Base-by-base conservation (phyloP, 106 monocot species). In the Posidonia australis region DNA sequence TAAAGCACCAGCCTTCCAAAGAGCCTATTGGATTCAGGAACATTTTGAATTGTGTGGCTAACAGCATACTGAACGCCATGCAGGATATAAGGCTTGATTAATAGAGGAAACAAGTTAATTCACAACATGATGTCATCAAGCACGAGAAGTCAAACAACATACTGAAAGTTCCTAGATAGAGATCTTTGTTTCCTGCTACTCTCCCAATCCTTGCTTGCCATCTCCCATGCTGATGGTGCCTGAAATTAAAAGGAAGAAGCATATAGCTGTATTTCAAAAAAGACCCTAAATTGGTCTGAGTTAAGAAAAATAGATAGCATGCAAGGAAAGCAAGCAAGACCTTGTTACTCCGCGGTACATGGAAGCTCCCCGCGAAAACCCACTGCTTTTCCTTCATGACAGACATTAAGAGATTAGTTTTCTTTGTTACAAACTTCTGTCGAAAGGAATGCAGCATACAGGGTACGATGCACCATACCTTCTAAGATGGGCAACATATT, bases 111-210 rank as follows among this genome's bases (percentile, higher is more conserved):
- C 25, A 56, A 13, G 56, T 26, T 25, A 14, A 2, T 56, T 26
- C 14, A 56, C 1, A 58, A 28, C 58, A 58, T 58, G 58, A 17
- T 56, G 27, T 24, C 58, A 58, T 30, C 29, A 58, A 58, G 58
- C 58, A 58, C 12, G 30, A 30, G 13, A 17, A 30, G 29, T 58
- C 0, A 9, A 42, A 21, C 31, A 67, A 77, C 87, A 82, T 76
- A 98, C 96, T 83, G 79, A 98, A 98, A 32, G 96, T 98, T 68
- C 96, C 96, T 44, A 98, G 96, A 66, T 98, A 98, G 49, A 98
- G 87, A 67, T 98, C 96, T 76, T 98, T 98, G 80, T 98, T 98
- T 54, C 96, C 96, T 55, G 96, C 87, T 55, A 98, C 96, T 42
- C 96, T 71, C 6, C 96, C 90, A 24, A 98, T 90, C 47, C 90